These are phyloP conservation scores for Hymenoscyphus occultus DNA, from an alignment of 2,329 filamentous ascomycete genomes.

Conservation along the genomic window DNA sequence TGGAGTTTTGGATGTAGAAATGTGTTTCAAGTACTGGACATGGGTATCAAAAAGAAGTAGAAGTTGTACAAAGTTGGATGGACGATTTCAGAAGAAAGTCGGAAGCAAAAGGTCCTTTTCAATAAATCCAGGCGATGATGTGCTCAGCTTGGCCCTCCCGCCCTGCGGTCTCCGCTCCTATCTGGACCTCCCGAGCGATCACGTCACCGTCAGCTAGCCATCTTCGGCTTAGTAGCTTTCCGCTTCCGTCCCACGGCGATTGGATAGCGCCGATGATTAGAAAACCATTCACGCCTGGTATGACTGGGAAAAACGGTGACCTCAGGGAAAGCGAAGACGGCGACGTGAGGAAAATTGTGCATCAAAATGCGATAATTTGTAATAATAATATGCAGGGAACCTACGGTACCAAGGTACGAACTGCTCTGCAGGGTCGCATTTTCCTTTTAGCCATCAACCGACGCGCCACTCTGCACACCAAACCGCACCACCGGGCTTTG, in stretches of 20 bases:
- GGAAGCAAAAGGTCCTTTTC: neutral
- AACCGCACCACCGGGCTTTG: too few relatives aligned
- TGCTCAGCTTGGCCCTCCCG: neutral
- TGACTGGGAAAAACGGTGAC: neutral
- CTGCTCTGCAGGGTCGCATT: neutral
- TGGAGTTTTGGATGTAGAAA: neutral
- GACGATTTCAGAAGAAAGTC: neutral
- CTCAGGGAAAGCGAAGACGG: neutral
- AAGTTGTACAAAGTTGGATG: neutral
- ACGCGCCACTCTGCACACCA: neutral
- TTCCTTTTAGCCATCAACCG: neutral
- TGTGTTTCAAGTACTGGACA: neutral
- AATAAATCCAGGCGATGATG: conserved; percentile 2
- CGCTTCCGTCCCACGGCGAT: neutral
- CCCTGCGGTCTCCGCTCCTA: neutral
- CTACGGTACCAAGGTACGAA: neutral
- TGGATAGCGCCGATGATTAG: neutral
- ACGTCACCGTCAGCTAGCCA: neutral
- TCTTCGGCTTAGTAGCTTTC: neutral
- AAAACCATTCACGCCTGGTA: neutral
- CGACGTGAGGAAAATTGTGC: neutral
- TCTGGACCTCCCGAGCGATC: neutral
- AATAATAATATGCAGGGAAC: neutral
- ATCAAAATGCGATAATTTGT: neutral
- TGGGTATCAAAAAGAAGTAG: neutral